A percentile compares a stretch with the other conserved stretches of the same genome.
phyloP scores from a whole-genome alignment of 345 rosid species.

The Gossypium thurberi region DNA sequence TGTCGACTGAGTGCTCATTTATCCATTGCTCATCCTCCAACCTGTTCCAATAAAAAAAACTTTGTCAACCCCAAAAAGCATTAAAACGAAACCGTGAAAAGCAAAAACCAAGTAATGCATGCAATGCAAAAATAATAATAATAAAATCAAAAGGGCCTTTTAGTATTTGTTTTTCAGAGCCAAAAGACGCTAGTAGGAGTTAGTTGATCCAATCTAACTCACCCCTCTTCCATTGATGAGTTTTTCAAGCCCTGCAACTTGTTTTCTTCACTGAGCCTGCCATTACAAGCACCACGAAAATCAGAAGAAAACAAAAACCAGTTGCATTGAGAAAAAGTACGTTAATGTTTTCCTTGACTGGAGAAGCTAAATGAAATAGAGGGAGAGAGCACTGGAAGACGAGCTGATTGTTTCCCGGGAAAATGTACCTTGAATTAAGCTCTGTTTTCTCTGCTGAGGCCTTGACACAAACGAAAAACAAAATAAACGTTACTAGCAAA shows the following conservation, averaged over 20 bases:
- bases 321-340: neutral
- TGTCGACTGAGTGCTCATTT: conserved; percentile 47
- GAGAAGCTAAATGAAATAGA: neutral
- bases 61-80: neutral
- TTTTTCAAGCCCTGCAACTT: conserved; percentile 35
- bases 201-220: conserved; percentile 20
- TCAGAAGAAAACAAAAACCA: neutral
- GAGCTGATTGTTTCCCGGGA: neutral
- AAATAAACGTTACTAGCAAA: conserved; percentile 22
- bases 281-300: neutral
- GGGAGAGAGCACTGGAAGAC: neutral
- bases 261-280: conserved; percentile 28
- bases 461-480: conserved; percentile 29
- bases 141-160: neutral
- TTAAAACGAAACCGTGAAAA: neutral
- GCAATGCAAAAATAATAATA: neutral
- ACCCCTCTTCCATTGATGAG: conserved; percentile 50
- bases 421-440: conserved; percentile 30
- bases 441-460: conserved; percentile 27
- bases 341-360: neutral
- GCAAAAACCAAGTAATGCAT: neutral
- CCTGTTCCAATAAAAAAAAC: conserved; percentile 21
- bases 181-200: neutral
- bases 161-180: neutral
- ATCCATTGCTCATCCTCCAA: conserved; percentile 37